phyloP scores from a whole-genome alignment of 2,329 filamentous ascomycete species.

The Alternaria postmessia region DNA sequence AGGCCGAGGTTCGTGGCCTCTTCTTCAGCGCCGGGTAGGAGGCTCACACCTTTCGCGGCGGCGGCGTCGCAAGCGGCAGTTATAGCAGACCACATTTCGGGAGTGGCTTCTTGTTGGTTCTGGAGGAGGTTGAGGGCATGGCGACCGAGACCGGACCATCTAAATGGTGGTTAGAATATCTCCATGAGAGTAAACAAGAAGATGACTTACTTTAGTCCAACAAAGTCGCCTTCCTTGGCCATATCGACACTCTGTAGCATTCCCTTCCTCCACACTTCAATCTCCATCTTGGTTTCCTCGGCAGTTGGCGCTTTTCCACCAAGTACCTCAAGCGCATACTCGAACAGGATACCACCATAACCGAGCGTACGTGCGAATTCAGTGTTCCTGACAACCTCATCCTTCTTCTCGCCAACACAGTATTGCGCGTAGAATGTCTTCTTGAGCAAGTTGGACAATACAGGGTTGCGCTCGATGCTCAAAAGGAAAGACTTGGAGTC shows the following conservation, averaged over 20 bases:
- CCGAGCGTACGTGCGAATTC: conserved; percentile 76
- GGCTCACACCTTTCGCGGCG: conserved; percentile 70
- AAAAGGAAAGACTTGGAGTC: conserved; percentile 72
- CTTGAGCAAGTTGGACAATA: conserved; percentile 75
- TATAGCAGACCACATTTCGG: conserved; percentile 73
- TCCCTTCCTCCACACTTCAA: conserved; percentile 75
- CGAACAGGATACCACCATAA: conserved; percentile 83
- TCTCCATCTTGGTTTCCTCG: conserved; percentile 66
- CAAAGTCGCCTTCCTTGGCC: conserved; percentile 60
- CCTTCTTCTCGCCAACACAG: conserved; percentile 79
- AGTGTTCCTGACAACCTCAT: conserved; percentile 70
- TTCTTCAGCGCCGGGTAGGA: conserved; percentile 90
- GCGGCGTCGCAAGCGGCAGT: conserved; percentile 78
- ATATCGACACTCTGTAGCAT: conserved; percentile 75
- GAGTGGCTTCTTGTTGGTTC: conserved; percentile 67
- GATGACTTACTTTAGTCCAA: conserved; percentile 60
- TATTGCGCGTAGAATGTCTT: conserved; percentile 91
- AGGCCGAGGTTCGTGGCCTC: conserved; percentile 80
- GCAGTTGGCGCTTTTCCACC: conserved; percentile 65
- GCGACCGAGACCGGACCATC: conserved; percentile 82
- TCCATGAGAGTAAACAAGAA: neutral
- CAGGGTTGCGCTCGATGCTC: conserved; percentile 76
- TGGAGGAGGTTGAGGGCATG: conserved; percentile 74
- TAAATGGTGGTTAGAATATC: conserved; percentile 39
- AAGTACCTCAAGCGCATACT: conserved; percentile 84